Evolutionary conservation across 2,329 filamentous ascomycete species (phyloP).

Genomic region (Colletotrichum chlorophyti): DNA sequence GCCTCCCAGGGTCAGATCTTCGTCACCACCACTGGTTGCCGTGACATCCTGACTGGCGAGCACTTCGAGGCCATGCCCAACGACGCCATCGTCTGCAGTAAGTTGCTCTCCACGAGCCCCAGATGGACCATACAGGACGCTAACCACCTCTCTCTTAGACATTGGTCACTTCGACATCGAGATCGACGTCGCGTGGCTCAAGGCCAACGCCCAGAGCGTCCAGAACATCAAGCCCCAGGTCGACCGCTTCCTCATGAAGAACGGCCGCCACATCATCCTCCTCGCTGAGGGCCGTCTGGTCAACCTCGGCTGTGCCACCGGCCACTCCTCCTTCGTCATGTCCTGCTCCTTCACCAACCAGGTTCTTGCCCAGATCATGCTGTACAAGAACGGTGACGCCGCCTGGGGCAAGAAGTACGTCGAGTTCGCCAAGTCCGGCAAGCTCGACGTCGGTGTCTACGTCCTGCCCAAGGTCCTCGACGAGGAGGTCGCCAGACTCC

Average conservation of each 20-base stretch:
- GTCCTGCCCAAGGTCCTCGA: constrained; percentile 98
- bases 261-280: constrained; percentile 96
- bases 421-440: constrained; percentile 92
- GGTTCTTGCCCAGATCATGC: constrained; percentile 98
- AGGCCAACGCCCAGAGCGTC: constrained; percentile 91
- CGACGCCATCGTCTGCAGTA: constrained; percentile 98
- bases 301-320: constrained; percentile 98
- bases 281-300: constrained; percentile 98
- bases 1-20: constrained; percentile 92
- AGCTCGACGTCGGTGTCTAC: constrained; percentile 92
- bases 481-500: constrained; percentile 95
- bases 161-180: constrained; percentile 99
- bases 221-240: constrained; percentile 99
- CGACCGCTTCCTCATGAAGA: constrained; percentile 95
- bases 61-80: constrained; percentile 98
- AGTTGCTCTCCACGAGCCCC: constrained; percentile 40
- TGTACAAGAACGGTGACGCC: constrained; percentile 91
- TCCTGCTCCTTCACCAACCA: constrained; percentile 99
- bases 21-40: constrained; percentile 98
- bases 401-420: constrained; percentile 92
- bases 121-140: background rate
- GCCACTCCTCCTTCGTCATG: constrained; percentile 99
- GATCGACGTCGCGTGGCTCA: constrained; percentile 99
- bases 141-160: constrained; percentile 56
- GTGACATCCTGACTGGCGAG: constrained; percentile 89